Conservation (phyloP, 768 basidiomycete genomes). For the Phaffia tasmanica region DNA sequence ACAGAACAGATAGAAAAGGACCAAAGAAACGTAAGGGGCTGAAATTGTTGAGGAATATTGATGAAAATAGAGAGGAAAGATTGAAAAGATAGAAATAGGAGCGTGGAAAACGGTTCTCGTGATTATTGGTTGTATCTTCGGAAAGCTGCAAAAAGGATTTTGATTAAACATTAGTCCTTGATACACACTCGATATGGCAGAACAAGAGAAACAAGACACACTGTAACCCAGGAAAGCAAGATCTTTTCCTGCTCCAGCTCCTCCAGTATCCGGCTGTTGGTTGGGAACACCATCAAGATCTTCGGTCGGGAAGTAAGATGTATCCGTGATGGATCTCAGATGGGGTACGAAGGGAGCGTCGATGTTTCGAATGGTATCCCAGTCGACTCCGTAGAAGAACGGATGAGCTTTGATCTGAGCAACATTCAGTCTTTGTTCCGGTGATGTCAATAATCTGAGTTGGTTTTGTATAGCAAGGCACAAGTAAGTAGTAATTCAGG, state of each 20-base stretch:
- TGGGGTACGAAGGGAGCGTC: conserved; percentile 96
- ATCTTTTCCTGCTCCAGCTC: conserved; percentile 46
- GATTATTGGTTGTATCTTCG: conserved; percentile 14
- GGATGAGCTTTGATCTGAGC: conserved; percentile 32
- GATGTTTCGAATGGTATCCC: conserved; percentile 73
- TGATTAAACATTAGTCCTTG: neutral
- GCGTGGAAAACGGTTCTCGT: neutral
- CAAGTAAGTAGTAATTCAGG: conserved; percentile 2
- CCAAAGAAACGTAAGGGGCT: neutral
- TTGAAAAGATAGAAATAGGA: neutral
- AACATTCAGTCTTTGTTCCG: conserved; percentile 62
- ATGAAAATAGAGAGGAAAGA: neutral
- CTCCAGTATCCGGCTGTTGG: conserved; percentile 39
- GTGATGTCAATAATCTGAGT: conserved; percentile 60
- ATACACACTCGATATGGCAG: neutral
- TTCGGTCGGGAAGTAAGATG: conserved; percentile 95
- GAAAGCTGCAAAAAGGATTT: conserved; percentile 7
- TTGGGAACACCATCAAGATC: conserved; percentile 69
- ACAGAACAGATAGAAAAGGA: neutral
- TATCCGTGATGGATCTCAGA: conserved; percentile 82
- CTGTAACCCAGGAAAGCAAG: conserved; percentile 51
- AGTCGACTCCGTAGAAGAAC: conserved; percentile 68
- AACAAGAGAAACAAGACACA: conserved; percentile 28
- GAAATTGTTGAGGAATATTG: neutral
- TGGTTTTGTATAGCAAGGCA: conserved; percentile 11